Conservation (phyloP, 1,139 yeast species). For the Geotrichum fermentans region DNA sequence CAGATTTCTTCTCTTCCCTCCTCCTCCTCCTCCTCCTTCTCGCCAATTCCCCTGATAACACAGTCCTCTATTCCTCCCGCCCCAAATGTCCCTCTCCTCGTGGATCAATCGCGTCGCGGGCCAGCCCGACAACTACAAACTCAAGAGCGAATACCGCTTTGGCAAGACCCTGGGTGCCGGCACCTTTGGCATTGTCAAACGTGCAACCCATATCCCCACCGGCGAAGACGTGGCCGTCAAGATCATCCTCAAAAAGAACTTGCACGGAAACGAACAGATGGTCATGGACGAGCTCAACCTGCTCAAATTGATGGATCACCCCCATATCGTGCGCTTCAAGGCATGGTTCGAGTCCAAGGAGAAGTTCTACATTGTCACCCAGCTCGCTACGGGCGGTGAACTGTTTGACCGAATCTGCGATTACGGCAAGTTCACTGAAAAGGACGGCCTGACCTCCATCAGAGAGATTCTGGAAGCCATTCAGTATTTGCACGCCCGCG, state of each 20-base stretch:
- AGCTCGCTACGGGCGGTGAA: slow-evolving; percentile 88
- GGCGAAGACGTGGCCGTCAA: slow-evolving; percentile 80
- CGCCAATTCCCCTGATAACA: no score
- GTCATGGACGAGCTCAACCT: slow-evolving; percentile 72
- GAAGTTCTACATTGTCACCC: slow-evolving; percentile 43
- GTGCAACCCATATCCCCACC: slow-evolving; percentile 56
- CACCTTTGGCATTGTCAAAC: slow-evolving; percentile 81
- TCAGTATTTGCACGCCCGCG: slow-evolving; percentile 60
- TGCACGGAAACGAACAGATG: slow-evolving; percentile 68
- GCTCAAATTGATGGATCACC: slow-evolving; percentile 61
- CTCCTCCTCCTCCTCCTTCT: no score
- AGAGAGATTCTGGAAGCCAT: slow-evolving; percentile 70
- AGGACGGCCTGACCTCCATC: slow-evolving; percentile 69
- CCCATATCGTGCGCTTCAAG: slow-evolving; percentile 74
- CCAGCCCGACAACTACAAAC: slow-evolving; percentile 64
- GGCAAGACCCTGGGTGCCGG: slow-evolving; percentile 89
- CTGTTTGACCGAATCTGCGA: slow-evolving; percentile 76
- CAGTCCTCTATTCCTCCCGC: background rate
- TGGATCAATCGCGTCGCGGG: slow-evolving; percentile 44
- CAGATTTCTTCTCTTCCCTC: no score
- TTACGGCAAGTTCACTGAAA: slow-evolving; percentile 75
- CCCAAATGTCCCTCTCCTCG: slow-evolving; percentile 9
- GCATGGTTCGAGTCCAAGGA: slow-evolving; percentile 87
- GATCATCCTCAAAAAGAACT: slow-evolving; percentile 73
- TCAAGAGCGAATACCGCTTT: slow-evolving; percentile 62